Percentiles rank a stretch among this genome's conserved stretches.
Conservation (phyloP, 2,329 filamentous ascomycete genomes). For the Penicillium nordicum region DNA sequence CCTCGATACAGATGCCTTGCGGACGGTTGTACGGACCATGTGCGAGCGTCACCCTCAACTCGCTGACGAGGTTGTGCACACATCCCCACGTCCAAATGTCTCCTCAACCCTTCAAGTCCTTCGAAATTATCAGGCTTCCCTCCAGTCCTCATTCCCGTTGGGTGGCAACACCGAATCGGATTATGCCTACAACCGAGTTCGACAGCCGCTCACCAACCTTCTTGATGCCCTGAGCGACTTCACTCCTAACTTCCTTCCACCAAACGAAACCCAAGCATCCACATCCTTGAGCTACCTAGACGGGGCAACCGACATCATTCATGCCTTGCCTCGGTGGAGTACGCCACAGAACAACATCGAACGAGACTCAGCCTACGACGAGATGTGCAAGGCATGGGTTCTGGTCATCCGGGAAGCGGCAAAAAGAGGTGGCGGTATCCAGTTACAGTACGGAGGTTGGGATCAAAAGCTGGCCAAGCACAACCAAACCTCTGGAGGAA, state of each 20-base stretch:
- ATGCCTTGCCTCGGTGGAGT: constrained; percentile 87
- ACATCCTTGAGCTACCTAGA: constrained; percentile 85
- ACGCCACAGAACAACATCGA: constrained; percentile 83
- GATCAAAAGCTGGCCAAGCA: constrained; percentile 83
- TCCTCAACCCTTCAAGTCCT: constrained; percentile 76
- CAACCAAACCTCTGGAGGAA: constrained; percentile 79
- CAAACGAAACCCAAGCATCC: constrained; percentile 78
- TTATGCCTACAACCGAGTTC: constrained; percentile 92
- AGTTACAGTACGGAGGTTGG: constrained; percentile 86
- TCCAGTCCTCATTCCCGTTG: constrained; percentile 78
- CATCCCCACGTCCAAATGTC: constrained; percentile 83
- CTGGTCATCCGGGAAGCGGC: constrained; percentile 85
- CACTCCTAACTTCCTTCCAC: constrained; percentile 91
- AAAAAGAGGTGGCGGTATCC: constrained; percentile 86
- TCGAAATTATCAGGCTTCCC: constrained; percentile 71
- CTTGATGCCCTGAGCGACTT: constrained; percentile 91
- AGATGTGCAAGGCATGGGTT: constrained; percentile 90
- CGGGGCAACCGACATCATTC: constrained; percentile 83
- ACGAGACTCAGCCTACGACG: constrained; percentile 94
- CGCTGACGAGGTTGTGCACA: constrained; percentile 74
- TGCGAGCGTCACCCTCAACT: constrained; percentile 87
- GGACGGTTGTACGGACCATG: constrained; percentile 81
- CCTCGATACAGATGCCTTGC: constrained; percentile 77
- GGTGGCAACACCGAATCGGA: constrained; percentile 82
- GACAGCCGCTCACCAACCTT: constrained; percentile 72